Evolutionary conservation across 2,329 filamentous ascomycete genomes (phyloP).

Genomic region (Zymoseptoria tritici): DNA sequence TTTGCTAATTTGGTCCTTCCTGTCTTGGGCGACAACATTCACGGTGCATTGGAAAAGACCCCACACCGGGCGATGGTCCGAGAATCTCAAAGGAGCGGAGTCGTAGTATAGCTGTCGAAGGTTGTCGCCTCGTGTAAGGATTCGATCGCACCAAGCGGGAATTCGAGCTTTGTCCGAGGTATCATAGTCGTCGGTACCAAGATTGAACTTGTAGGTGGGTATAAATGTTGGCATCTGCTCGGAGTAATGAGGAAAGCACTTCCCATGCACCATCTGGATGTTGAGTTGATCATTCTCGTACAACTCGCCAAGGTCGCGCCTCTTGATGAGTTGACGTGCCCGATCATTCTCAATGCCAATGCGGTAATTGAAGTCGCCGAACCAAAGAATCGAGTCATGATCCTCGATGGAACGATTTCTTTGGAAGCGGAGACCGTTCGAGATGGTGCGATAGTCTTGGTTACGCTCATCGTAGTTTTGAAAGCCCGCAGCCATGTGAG

Average conservation of each 20-base stretch:
- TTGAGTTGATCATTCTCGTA: slow-evolving; percentile 96
- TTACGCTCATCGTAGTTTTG: slow-evolving; percentile 96
- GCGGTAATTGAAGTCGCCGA: slow-evolving; percentile 97
- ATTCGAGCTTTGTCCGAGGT: slow-evolving; percentile 92
- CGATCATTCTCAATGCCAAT: slow-evolving; percentile 77
- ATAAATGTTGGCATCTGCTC: slow-evolving; percentile 82
- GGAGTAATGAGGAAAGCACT: slow-evolving; percentile 85
- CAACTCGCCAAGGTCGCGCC: slow-evolving; percentile 65
- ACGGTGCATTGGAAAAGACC: slow-evolving; percentile 80
- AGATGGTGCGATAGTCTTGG: slow-evolving; percentile 83
- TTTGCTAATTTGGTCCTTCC: slow-evolving; percentile 64
- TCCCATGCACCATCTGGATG: slow-evolving; percentile 88
- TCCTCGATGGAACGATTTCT: slow-evolving; percentile 85
- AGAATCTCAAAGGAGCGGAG: slow-evolving; percentile 75
- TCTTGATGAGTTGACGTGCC: slow-evolving; percentile 65
- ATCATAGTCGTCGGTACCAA: slow-evolving; percentile 83
- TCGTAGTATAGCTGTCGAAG: slow-evolving; percentile 78
- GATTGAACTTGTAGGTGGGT: slow-evolving; percentile 93
- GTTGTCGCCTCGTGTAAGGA: slow-evolving; percentile 77
- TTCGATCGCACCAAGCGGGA: slow-evolving; percentile 93
- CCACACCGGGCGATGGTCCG: slow-evolving; percentile 93
- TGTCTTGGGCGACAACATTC: slow-evolving; percentile 67
- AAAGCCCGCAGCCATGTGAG: slow-evolving; percentile 92
- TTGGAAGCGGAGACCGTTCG: slow-evolving; percentile 80
- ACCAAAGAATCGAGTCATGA: slow-evolving; percentile 86